Percentiles rank a stretch among this genome's conserved stretches.
These are phyloP conservation scores for Lasiodiplodia sp. DNA, from an alignment of 2,329 filamentous ascomycete genomes.

Conservation along the genomic window DNA sequence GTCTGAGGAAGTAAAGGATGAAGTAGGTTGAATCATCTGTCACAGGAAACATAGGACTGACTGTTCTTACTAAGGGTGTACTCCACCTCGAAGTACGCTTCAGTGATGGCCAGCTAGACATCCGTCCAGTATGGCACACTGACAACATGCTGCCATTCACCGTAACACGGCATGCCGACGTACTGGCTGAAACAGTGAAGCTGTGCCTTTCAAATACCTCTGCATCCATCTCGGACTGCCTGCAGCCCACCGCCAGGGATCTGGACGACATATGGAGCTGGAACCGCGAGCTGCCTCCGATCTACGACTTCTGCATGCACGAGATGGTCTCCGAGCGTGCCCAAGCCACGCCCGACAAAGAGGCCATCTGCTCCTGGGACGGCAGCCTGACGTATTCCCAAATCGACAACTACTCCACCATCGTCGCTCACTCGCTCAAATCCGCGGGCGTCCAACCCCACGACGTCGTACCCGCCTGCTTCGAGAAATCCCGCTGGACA, in stretches of 20 bases:
- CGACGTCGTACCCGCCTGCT: conserved; percentile 36
- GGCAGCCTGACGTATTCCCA: conserved; percentile 26
- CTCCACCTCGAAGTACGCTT: conserved; percentile 31
- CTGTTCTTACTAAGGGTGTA: neutral
- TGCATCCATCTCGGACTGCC: conserved; percentile 43
- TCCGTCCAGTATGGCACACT: conserved; percentile 52
- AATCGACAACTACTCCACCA: conserved; percentile 27
- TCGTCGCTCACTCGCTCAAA: conserved; percentile 37
- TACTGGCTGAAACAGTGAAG: conserved; percentile 48
- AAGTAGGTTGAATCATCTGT: neutral
- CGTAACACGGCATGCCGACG: conserved; percentile 52
- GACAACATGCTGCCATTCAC: conserved; percentile 54
- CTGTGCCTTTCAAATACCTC: conserved; percentile 47
- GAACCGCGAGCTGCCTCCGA: conserved; percentile 55
- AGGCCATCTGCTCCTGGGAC: conserved; percentile 37
- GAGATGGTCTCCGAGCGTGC: conserved; percentile 54
- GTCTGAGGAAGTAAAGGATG: neutral
- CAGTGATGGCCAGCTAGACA: conserved; percentile 39
- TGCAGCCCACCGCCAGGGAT: conserved; percentile 49
- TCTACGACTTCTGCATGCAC: conserved; percentile 56
- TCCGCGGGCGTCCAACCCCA: conserved; percentile 38
- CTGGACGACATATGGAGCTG: conserved; percentile 57
- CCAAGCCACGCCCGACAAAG: conserved; percentile 43
- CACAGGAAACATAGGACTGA: neutral
- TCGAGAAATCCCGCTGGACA: conserved; percentile 34